Conservation (phyloP, 2,329 filamentous ascomycete genomes). For the Amauroascus niger region DNA sequence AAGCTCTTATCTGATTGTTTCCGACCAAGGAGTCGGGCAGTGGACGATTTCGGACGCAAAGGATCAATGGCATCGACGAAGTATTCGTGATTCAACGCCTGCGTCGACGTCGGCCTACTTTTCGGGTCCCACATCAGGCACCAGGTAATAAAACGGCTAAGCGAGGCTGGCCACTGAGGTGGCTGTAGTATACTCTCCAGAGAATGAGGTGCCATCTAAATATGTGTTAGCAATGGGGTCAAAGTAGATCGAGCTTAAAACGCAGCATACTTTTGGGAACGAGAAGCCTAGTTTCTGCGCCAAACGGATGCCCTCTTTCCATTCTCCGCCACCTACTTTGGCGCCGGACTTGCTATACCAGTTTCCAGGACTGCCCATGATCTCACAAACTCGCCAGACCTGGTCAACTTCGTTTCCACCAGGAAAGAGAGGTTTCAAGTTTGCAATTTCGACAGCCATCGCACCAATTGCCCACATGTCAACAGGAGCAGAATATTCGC, state of each 20-base stretch:
- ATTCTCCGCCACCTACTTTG: slow-evolving; percentile 88
- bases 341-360: slow-evolving; percentile 85
- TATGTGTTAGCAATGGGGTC: neutral
- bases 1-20: slow-evolving; percentile 77
- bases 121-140: slow-evolving; percentile 99
- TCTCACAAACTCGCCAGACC: slow-evolving; percentile 97
- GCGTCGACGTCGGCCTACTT: slow-evolving; percentile 76
- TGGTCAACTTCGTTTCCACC: slow-evolving; percentile 98
- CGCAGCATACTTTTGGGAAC: slow-evolving; percentile 62
- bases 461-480: slow-evolving; percentile 98
- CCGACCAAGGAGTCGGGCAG: slow-evolving; percentile 71
- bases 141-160: slow-evolving; percentile 93
- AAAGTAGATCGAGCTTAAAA: neutral
- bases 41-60: slow-evolving; percentile 78
- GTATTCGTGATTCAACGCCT: slow-evolving; percentile 92
- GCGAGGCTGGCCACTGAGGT: slow-evolving; percentile 80
- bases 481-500: slow-evolving; percentile 93
- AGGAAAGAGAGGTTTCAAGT: slow-evolving; percentile 90
- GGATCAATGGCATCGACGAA: slow-evolving; percentile 89
- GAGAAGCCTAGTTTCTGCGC: slow-evolving; percentile 96
- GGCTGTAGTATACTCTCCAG: slow-evolving; percentile 88
- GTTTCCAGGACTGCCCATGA: slow-evolving; percentile 96
- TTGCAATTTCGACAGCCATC: slow-evolving; percentile 97
- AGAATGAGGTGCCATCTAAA: slow-evolving; percentile 86
- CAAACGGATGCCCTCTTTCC: slow-evolving; percentile 86